Evolutionary conservation across 306 rosid species (phyloP), one percentile per base, ranked within the genome.

Genomic region (Lupinus albus): DNA sequence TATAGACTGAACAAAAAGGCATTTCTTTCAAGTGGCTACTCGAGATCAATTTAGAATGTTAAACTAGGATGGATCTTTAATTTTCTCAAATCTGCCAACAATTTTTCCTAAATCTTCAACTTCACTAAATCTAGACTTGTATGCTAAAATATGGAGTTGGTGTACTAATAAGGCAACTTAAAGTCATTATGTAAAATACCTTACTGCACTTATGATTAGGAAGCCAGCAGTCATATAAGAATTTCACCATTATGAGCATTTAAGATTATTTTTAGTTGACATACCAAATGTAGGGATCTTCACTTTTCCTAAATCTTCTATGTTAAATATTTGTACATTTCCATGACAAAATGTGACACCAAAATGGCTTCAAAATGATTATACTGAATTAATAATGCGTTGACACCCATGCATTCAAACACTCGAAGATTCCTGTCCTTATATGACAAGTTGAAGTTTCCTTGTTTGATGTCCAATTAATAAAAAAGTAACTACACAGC

Each of bases 1-100:
- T 15, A 54, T 62, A 68, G 16, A 55, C 44, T n/a, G 66, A 14
- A 59, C 47, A 68, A 25, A 53, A 61, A n/a, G 35, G 30, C 64
- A 38, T 8, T 61, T 53, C 33, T 65, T 33, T 59, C 70, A 33
- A 67, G n/a, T 30, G 47, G 54, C 35, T 0, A 41, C 46, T 57
- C 39, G 11, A 33, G 15, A 58, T 36, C 58, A 53, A 38, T 63
- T 53, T 42, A 50, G 50, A 50, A n/a, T 8, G 30, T 52, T 52
- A 25, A 38, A 12, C 12, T 6, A 62, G 21, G 18, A n/a, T n/a
- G n/a, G 25, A 20, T 20, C 25, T 20, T 20, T 2, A 20, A 20
- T 2, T 20, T 20, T 20, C 25, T 2, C 2, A 20, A 20, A 20
- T 20, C 25, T 20, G 25, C 25, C 25, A 2, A 2, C 25, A 20